Evolutionary conservation across 192 early-diverging fungal species (phyloP), one percentile per base, ranked within the genome.

Genomic region (Phycomyces blakesleeanus): DNA sequence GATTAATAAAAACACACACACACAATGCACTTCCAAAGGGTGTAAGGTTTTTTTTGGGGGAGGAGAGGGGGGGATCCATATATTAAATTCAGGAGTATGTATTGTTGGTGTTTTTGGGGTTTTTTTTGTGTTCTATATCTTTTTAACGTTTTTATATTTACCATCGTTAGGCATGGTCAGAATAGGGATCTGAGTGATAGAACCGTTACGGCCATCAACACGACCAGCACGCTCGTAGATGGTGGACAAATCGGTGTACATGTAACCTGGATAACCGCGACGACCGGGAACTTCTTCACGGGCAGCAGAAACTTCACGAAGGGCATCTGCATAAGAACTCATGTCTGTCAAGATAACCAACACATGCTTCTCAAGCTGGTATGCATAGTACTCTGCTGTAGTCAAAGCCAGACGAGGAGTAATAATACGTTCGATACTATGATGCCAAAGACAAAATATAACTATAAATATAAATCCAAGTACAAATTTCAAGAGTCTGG

Each of bases 201-300:
- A 94, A 55, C 97, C 97, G 77, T 96, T 97, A 58, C 97, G 83
- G 57, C 97, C 97, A 55, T 89, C 89, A 15, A 99, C 97, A 67
- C 97, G 93, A 50, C 97, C 97, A 15, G 95, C 97, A 73, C 97
- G 89, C 80, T 99, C 97, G 71, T 99, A 99, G 69, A 99, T 99
- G 59, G 95, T 99, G 22, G 97, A 95, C 81, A 99, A 86, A 88
- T 99, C 97, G 9, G 97, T 99, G 83, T 99, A 99, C 97, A 99
- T 99, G 75, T 99, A 99, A 81, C 97, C 97, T 16, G 97, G 97
- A 81, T 99, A 99, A 68, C 97, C 97, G 76, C 95, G 93, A 75
- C 97, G 93, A 74, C 97, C 97, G 7, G 97, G 97, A 2, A 99
- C 97, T 83, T 99, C 97, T 83, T 99, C 97, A 78, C 97, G 92